Evolutionary conservation across 257 asterid species (phyloP), one percentile per base, ranked within the genome.

Genomic region (Jacaranda mimosifolia): DNA sequence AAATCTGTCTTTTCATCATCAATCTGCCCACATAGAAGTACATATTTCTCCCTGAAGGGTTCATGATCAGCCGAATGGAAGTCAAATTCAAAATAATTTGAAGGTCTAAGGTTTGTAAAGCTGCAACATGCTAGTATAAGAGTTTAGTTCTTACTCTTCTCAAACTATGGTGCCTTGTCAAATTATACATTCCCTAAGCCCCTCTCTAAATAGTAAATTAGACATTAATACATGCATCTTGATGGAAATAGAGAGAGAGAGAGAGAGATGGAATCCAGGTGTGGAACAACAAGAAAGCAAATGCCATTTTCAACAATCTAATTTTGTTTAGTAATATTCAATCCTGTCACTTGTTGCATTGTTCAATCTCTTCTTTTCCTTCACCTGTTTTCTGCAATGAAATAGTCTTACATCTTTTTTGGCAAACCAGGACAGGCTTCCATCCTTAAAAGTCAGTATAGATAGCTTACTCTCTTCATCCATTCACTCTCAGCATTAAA

Each of bases 21-120:
- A 81, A 96, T 91, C 85, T 89, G 96, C 63, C 96, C 98, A 65
- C 97, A 93, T 9, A 96, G 88, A 59, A 86, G 77, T 75, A 96
- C 95, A 85, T 91, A 96, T 79, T 96, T 96, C 87, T 96, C 99
- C 91, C 99, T 96, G 95, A 76, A 69, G 64, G 83, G 73, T 80
- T 82, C 70, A 53, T 64, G 63, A 82, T 75, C 77, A 86, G 74
- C 65, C 49, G 63, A 51, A 64, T 69, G 45, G 62, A 77, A 79
- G 79, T 82, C 79, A 77, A 80, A 42, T n/a, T 26, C 15, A 65
- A 59, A 52, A 70, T 49, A 66, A n/a, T 21, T 48, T 67, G 66
- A 39, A 80, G 49, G 35, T 64, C 45, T 26, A 26, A 26, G 32
- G 32, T 26, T 26, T 26, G 32, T 26, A 19, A 52, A 70, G 40